phyloP scores from a whole-genome alignment of 2,329 filamentous ascomycete species.

The Neopestalotiopsis sp. region DNA sequence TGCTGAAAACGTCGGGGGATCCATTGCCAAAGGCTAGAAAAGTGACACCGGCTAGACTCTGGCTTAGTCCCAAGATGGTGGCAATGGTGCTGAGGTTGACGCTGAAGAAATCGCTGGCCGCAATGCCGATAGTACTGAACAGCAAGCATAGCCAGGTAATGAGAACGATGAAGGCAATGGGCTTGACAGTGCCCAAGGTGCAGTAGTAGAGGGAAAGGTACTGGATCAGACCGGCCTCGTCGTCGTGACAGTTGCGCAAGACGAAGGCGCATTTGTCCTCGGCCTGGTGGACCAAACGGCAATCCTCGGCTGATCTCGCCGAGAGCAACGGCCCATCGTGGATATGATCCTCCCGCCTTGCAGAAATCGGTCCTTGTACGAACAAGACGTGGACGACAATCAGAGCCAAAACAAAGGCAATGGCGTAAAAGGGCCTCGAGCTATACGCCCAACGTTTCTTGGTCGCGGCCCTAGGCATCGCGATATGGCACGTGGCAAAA shows the following conservation, averaged over 20 bases:
- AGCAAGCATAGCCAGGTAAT: conserved; percentile 85
- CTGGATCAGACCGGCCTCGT: conserved; percentile 86
- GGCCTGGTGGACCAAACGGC: conserved; percentile 78
- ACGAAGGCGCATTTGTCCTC: conserved; percentile 88
- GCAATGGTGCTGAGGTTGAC: conserved; percentile 95
- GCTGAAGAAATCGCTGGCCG: conserved; percentile 97
- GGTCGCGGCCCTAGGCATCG: conserved; percentile 19
- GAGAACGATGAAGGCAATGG: conserved; percentile 79
- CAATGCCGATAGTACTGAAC: conserved; percentile 96
- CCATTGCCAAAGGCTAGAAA: conserved; percentile 97
- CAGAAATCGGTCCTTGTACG: conserved; percentile 19
- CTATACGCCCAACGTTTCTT: conserved; percentile 42
- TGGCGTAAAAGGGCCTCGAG: conserved; percentile 55
- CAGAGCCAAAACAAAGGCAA: conserved; percentile 50
- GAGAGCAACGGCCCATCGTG: conserved; percentile 20
- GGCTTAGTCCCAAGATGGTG: conserved; percentile 86
- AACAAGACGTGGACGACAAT: conserved; percentile 52
- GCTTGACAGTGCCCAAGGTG: conserved; percentile 67
- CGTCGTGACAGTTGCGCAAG: conserved; percentile 79
- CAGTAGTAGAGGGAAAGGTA: conserved; percentile 96
- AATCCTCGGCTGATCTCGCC: conserved; percentile 54
- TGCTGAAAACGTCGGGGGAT: conserved; percentile 97
- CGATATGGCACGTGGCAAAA: conserved; percentile 4
- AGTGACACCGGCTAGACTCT: conserved; percentile 94
- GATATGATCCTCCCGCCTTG: conserved; percentile 24